A percentile compares a stretch with the other conserved stretches of the same genome.
Conservation (phyloP, 257 asterid species). For the Petunia secreta region DNA sequence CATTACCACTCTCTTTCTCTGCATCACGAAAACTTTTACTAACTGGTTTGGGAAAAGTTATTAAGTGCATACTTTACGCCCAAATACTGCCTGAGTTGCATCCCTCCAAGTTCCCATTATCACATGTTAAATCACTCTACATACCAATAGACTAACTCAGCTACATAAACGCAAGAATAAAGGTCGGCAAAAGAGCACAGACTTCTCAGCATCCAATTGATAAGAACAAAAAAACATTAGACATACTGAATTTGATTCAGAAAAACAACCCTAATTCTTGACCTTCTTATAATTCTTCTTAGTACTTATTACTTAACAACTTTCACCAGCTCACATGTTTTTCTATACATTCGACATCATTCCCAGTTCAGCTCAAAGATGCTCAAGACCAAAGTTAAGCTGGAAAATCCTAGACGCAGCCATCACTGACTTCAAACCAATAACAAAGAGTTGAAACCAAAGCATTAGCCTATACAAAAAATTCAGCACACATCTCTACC, state of each 20-base stretch:
- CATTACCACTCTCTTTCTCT: not conserved
- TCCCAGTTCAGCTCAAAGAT: not conserved
- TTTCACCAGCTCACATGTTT: not conserved
- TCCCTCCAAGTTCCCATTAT: not conserved
- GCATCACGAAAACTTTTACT: not conserved
- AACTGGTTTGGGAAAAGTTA: not conserved
- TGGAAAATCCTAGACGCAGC: not conserved
- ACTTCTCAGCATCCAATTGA: not conserved
- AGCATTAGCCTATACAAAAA: not conserved
- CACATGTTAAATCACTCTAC: not conserved
- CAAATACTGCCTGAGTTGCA: not conserved
- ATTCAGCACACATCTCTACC: not conserved
- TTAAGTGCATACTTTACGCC: not conserved
- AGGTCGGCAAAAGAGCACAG: not conserved
- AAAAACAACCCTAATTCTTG: not conserved
- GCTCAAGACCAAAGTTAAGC: conserved; percentile 3
- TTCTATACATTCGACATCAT: not conserved
- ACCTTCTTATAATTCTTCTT: not conserved
- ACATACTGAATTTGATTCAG: not conserved
- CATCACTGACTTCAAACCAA: not conserved
- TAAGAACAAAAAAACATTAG: not conserved
- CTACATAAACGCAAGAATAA: not conserved
- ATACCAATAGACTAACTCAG: not conserved
- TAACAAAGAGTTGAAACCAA: not conserved
- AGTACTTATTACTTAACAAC: not conserved